Base-by-base conservation (phyloP, 352 stramenopile species). In the Pythium insidiosum region DNA sequence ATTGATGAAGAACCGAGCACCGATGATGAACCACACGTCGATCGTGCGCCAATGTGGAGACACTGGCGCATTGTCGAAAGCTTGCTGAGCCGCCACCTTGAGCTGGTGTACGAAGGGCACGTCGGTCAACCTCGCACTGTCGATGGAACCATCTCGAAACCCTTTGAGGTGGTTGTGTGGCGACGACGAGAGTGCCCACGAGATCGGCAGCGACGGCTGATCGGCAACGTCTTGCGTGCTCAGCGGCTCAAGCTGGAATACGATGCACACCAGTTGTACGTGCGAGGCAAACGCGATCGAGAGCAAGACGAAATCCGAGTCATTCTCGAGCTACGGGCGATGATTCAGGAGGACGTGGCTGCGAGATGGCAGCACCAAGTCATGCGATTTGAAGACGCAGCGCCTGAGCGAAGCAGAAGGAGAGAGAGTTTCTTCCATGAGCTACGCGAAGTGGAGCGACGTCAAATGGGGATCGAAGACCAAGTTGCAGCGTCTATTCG, bases 151-250 rank as follows among this genome's bases (percentile, higher is more conserved):
- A 31, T 10, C 3, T 38, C 24, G 4, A 58, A 47, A 30, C 61
- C 61, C 9, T 71, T 58, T 23, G 15, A 24, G 19, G 42, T 54
- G 4, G 28, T 45, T 2, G 42, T 67, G 9, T 71, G 57, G 43
- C 43, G 53, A 20, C 45, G 53, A 28, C 43, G 36, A 30, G 57
- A 64, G 31, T 60, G n/a, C 9, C 11, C 6, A 4, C 11, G 13
- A 0, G 30, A 67, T 25, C 53, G 49, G 6, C 19, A 61, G 6
- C 30, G 24, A 11, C 48, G 56, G 5, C 3, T 58, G 2, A 16
- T 30, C 18, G 9, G 4, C 1, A n/a, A 46, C 5, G 7, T 30
- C 2, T 11, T 25, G 6, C 47, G 42, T 0, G 10, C 28, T 18
- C 30, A 47, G 22, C 37, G 19, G 2, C 23, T 37, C 19, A 11